A percentile compares a stretch with the other conserved stretches of the same genome.
Evolutionary conservation across 805 yeast species (phyloP).

Genomic region (Zygoascus tannicola): DNA sequence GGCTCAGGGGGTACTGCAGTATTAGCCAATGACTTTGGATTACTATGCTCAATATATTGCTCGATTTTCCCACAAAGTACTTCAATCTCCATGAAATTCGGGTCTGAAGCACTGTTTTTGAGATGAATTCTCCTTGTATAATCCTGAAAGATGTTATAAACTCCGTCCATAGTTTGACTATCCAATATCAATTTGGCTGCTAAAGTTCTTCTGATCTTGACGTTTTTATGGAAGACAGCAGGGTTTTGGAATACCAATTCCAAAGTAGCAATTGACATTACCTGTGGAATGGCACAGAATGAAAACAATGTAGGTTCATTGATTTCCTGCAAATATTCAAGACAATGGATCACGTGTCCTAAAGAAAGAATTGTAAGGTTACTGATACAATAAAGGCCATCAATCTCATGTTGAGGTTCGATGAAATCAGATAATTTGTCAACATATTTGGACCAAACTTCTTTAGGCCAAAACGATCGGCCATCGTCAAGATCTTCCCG

Average conservation of each 20-base stretch:
- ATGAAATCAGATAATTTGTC: conserved; percentile 48
- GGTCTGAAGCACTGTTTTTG: conserved; percentile 71
- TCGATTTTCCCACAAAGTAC: conserved; percentile 81
- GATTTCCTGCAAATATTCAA: conserved; percentile 65
- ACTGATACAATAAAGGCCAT: conserved; percentile 68
- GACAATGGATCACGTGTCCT: conserved; percentile 64
- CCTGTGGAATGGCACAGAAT: conserved; percentile 97
- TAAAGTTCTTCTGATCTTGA: conserved; percentile 85
- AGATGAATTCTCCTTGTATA: conserved; percentile 71
- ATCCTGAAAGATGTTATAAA: conserved; percentile 63
- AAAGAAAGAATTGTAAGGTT: conserved; percentile 75
- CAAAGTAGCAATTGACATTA: conserved; percentile 95
- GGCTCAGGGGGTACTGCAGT: conserved; percentile 8
- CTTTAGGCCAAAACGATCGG: conserved; percentile 93
- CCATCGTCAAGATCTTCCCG: conserved; percentile 87
- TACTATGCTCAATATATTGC: conserved; percentile 59
- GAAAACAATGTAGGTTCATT: conserved; percentile 76
- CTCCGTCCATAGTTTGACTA: conserved; percentile 66
- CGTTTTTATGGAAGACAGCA: conserved; percentile 54
- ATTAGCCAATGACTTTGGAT: conserved; percentile 11
- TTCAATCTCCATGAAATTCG: conserved; percentile 76
- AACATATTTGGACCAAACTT: conserved; percentile 83
- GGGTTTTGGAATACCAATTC: conserved; percentile 79
- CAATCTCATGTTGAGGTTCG: conserved; percentile 36
- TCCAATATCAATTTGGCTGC: conserved; percentile 68